Conservation (phyloP, 805 yeast species). For the Alloascoidea hylecoeti region DNA sequence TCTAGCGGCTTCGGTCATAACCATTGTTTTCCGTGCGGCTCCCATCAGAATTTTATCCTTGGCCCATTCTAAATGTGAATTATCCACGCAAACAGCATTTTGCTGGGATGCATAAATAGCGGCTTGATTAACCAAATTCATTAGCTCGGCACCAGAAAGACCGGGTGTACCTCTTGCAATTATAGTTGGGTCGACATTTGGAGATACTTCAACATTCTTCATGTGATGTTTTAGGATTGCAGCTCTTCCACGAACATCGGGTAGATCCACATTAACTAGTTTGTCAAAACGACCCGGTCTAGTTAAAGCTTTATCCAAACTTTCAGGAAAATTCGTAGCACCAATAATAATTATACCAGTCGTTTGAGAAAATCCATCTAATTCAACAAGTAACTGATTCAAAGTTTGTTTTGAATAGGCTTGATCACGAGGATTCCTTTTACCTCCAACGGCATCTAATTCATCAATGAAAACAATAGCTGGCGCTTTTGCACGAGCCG, state of each 20-base stretch:
- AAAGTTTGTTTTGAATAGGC: slow-evolving; percentile 97
- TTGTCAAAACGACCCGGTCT: slow-evolving; percentile 98
- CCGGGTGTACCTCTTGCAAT: slow-evolving; percentile 98
- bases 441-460: slow-evolving; percentile 97
- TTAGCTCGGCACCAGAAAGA: slow-evolving; percentile 92
- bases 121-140: slow-evolving; percentile 94
- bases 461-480: slow-evolving; percentile 97
- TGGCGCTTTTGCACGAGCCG: slow-evolving; percentile 92
- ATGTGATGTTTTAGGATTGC: slow-evolving; percentile 87
- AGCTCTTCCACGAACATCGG: slow-evolving; percentile 95
- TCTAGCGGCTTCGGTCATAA: slow-evolving; percentile 88
- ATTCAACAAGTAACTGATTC: slow-evolving; percentile 88
- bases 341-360: slow-evolving; percentile 93
- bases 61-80: slow-evolving; percentile 96
- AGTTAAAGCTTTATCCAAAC: slow-evolving; percentile 90
- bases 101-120: slow-evolving; percentile 94
- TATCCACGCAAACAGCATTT: slow-evolving; percentile 79
- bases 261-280: slow-evolving; percentile 86
- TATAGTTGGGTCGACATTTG: slow-evolving; percentile 75
- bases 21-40: slow-evolving; percentile 96
- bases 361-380: slow-evolving; percentile 90
- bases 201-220: slow-evolving; percentile 76
- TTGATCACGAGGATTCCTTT: slow-evolving; percentile 93
- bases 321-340: slow-evolving; percentile 97
- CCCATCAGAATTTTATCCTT: slow-evolving; percentile 97